Evolutionary conservation across 2,329 filamentous ascomycete species (phyloP).

Genomic region (Plectosphaerella plurivora): DNA sequence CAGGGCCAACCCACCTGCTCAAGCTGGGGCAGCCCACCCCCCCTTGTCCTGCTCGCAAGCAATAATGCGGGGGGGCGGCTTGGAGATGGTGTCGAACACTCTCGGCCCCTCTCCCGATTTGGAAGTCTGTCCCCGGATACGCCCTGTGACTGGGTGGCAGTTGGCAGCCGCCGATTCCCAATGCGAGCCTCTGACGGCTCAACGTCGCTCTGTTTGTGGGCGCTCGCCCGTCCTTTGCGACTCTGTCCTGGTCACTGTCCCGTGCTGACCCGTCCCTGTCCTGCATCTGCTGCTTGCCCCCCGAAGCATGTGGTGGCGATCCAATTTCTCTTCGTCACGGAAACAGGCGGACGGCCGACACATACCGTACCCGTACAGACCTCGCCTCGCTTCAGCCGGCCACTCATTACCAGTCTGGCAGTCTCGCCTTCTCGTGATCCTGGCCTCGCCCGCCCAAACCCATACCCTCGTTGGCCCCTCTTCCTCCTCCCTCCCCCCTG

Average conservation of each 20-base stretch:
- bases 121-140: conserved; percentile 10
- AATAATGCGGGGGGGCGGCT: conserved; percentile 11
- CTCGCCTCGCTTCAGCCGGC: neutral
- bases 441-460: neutral
- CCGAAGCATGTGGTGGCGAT: conserved; percentile 2
- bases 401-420: neutral
- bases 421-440: neutral
- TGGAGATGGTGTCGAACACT: conserved; percentile 13
- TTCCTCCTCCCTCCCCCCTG: neutral
- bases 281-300: neutral
- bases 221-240: neutral
- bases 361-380: too few relatives aligned
- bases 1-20: neutral
- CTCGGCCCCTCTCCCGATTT: conserved; percentile 11
- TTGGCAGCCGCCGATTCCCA: neutral
- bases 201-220: neutral
- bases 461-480: neutral
- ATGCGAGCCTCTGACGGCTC: neutral
- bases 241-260: neutral
- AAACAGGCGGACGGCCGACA: neutral
- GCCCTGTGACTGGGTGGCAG: conserved; percentile 8
- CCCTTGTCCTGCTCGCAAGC: neutral
- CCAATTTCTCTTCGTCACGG: neutral
- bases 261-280: too few relatives aligned
- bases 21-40: too few relatives aligned